These are phyloP conservation scores for Cochlearia excelsa DNA, from an alignment of 345 rosid genomes.

Conservation along the genomic window DNA sequence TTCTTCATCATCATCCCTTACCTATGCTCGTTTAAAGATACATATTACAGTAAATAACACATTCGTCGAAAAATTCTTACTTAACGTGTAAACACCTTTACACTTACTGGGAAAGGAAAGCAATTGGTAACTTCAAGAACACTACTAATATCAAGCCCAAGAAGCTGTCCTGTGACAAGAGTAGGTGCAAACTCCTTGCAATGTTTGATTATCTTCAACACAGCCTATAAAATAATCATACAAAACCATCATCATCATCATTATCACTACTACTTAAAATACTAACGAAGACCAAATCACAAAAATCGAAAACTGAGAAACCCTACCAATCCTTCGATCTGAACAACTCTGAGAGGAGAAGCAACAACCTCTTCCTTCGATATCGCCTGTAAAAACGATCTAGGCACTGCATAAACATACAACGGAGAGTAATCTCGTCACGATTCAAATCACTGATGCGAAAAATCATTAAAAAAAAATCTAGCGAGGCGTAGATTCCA, in stretches of 20 bases:
- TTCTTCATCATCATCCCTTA: conserved; percentile 92
- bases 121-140: conserved; percentile 98
- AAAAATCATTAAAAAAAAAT: neutral
- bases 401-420: conserved; percentile 41
- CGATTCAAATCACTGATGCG: neutral
- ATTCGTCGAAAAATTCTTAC: neutral
- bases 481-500: neutral
- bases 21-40: conserved; percentile 38
- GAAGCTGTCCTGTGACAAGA: conserved; percentile 95
- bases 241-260: neutral
- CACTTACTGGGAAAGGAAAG: conserved; percentile 91
- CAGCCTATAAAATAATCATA: conserved; percentile 47
- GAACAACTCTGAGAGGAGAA: conserved; percentile 91
- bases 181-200: conserved; percentile 98
- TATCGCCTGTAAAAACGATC: conserved; percentile 85
- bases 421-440: neutral
- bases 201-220: conserved; percentile 90
- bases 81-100: neutral
- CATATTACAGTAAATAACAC: conserved; percentile 1
- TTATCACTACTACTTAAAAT: neutral
- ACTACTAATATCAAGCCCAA: conserved; percentile 95
- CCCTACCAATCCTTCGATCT: conserved; percentile 90
- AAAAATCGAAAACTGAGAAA: neutral
- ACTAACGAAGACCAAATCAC: neutral
- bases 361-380: conserved; percentile 77